phyloP scores from a whole-genome alignment of 2,329 filamentous ascomycete species.

The Didymella pomorum region DNA sequence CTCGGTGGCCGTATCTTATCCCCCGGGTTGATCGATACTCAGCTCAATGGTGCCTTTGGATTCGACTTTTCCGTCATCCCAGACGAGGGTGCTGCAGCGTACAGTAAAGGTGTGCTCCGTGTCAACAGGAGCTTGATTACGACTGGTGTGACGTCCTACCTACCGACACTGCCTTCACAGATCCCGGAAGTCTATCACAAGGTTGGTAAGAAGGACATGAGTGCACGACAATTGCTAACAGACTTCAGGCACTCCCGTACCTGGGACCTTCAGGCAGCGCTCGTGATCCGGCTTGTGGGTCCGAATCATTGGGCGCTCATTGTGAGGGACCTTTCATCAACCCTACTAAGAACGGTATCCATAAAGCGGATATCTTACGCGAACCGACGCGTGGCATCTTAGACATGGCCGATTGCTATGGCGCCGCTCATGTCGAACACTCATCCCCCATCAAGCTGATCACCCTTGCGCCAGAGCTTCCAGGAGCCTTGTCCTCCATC shows the following conservation, averaged over 20 bases:
- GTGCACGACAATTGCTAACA: not conserved
- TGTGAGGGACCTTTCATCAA: constrained; percentile 90
- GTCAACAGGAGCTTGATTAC: constrained; percentile 75
- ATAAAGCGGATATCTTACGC: constrained; percentile 76
- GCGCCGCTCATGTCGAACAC: constrained; percentile 68
- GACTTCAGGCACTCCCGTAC: constrained; percentile 70
- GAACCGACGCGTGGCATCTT: constrained; percentile 66
- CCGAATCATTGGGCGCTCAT: constrained; percentile 88
- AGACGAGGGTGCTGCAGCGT: constrained; percentile 65
- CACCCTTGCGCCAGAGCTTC: constrained; percentile 82
- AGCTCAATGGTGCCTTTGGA: constrained; percentile 90
- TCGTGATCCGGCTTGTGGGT: constrained; percentile 71
- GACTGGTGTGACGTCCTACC: constrained; percentile 87
- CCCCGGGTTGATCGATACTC: constrained; percentile 87
- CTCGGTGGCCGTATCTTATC: constrained; percentile 83
- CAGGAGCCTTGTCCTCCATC: constrained; percentile 74
- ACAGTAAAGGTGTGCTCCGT: constrained; percentile 74
- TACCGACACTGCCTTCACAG: constrained; percentile 86
- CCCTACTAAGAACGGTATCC: constrained; percentile 84
- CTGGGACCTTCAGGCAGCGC: constrained; percentile 73
- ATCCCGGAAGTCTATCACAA: constrained; percentile 81
- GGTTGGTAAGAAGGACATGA: constrained; percentile 52
- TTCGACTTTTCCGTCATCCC: constrained; percentile 88
- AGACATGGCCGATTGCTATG: constrained; percentile 77
- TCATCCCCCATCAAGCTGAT: constrained; percentile 73